Evolutionary conservation across 495 filamentous ascomycete genomes (phyloP), one percentile per base, ranked within the genome.

Genomic region (Halenospora varia): DNA sequence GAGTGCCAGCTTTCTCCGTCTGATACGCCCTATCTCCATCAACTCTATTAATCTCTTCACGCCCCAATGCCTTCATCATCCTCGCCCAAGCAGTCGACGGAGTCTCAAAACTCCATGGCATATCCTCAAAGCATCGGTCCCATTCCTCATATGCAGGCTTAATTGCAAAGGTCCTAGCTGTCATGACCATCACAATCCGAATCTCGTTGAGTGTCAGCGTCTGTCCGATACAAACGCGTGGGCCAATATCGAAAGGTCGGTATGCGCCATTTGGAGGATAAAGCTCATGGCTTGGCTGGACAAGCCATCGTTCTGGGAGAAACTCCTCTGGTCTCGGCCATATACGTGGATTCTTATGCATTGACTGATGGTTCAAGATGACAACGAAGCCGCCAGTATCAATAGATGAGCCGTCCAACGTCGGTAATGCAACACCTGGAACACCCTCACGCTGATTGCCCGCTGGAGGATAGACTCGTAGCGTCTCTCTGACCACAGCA

Each of bases 171-270:
- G 65, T 63, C 19, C 80, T 68, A 10, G 73, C 61, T 13, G 70
- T 74, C 61, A 83, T 56, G 0, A 72, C 75, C 17, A 82, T 35
- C 13, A 76, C 66, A 24, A 80, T 64, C 48, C 70, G 70, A 22
- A 76, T 62, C 62, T 83, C 78, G 6, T 74, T 67, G 60, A 80
- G 67, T 2, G 76, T 76, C 35, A 83, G 65, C 40, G 77, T 73
- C 65, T 82, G 75, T 0, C 82, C 81, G 20, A 84, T 77, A 60
- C 81, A 84, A 18, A 68, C 71, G 3, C 81, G 58, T 10, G 80
- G 75, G 1, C 81, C 81, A 10, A 70, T 63, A 46, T 78, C 77
- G 55, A 84, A 84, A 17, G 77, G 74, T n/a, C 73, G 63, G 72
- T 72, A 84, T 0, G 77, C 73, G 55, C 71, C 69, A 53, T 78